Evolutionary conservation across 139 green algal genomes (phyloP).

Genomic region (Picocystis salinarum): DNA sequence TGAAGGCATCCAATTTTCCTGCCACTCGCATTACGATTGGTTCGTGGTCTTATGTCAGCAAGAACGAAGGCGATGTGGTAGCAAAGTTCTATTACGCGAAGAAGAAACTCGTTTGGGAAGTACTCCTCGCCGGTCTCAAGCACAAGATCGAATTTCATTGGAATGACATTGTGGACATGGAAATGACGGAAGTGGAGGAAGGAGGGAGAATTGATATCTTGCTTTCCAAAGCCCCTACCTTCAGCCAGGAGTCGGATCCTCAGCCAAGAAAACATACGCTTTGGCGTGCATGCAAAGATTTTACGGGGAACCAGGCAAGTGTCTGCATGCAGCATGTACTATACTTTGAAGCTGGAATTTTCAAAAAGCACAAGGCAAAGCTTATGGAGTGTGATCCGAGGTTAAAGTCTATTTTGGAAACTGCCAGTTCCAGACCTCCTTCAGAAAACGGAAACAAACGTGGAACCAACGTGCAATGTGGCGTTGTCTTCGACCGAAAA

Average conservation of each 20-base stretch:
- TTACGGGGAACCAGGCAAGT: slow-evolving; percentile 15
- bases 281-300: slow-evolving; percentile 9
- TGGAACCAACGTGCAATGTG: no score
- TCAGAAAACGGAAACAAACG: no score
- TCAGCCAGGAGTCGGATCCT: slow-evolving; percentile 17
- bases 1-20: slow-evolving; percentile 23
- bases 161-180: slow-evolving; percentile 11
- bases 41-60: slow-evolving; percentile 6
- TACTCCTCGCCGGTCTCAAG: slow-evolving; percentile 19
- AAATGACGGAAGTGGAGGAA: not conserved
- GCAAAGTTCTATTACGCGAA: slow-evolving; percentile 26
- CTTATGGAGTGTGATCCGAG: slow-evolving; percentile 7
- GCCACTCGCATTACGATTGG: slow-evolving; percentile 14
- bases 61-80: slow-evolving; percentile 20
- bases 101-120: slow-evolving; percentile 24
- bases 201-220: not conserved
- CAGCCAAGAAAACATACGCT: slow-evolving; percentile 19
- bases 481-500: no score
- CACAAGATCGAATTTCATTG: slow-evolving; percentile 21
- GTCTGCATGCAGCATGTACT: slow-evolving; percentile 8
- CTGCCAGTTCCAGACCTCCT: no score
- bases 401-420: slow-evolving; percentile 3
- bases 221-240: slow-evolving; percentile 5
- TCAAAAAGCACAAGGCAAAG: slow-evolving; percentile 10
- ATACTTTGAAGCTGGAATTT: slow-evolving; percentile 5